These are phyloP conservation scores for Talaromyces funiculosus DNA, from an alignment of 2,329 filamentous ascomycete genomes.

Conservation along the genomic window DNA sequence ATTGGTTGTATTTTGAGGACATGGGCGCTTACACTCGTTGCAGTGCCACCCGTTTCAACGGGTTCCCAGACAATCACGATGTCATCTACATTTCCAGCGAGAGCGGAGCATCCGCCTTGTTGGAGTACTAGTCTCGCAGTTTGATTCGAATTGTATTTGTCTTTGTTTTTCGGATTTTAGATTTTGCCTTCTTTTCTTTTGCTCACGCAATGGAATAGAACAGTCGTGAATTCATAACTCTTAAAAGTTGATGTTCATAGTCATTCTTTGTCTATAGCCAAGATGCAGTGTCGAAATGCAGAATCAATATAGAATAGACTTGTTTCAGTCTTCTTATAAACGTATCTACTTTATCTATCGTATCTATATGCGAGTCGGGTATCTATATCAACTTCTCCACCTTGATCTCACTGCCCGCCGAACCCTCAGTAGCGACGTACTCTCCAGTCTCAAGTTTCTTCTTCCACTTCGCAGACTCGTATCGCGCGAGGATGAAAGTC, in stretches of 20 bases:
- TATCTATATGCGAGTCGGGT: not conserved
- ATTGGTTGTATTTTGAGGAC: constrained; percentile 98
- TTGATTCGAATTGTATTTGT: constrained; percentile 5
- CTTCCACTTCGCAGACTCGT: constrained; percentile 46
- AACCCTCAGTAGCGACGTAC: constrained; percentile 24
- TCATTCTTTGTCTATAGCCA: not conserved
- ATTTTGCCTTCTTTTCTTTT: not conserved
- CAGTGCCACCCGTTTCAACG: constrained; percentile 96
- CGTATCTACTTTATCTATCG: not conserved
- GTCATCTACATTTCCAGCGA: constrained; percentile 95
- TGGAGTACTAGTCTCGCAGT: constrained; percentile 44
- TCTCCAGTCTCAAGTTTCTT: constrained; percentile 41
- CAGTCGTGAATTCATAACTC: not conserved
- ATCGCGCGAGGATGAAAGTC: constrained; percentile 44
- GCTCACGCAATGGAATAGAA: not conserved
- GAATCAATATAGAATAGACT: not conserved
- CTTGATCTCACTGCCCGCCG: constrained; percentile 21
- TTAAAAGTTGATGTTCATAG: constrained; percentile 1
- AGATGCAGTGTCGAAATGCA: not conserved
- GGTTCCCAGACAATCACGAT: constrained; percentile 87
- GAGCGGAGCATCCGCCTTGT: constrained; percentile 70
- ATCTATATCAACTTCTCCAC: constrained; percentile 31
- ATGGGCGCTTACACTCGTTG: constrained; percentile 99
- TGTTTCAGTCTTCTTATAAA: not conserved
- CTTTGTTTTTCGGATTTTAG: not conserved